Base-by-base conservation (phyloP, 2,329 filamentous ascomycete species). In the Fusarium avenaceum region DNA sequence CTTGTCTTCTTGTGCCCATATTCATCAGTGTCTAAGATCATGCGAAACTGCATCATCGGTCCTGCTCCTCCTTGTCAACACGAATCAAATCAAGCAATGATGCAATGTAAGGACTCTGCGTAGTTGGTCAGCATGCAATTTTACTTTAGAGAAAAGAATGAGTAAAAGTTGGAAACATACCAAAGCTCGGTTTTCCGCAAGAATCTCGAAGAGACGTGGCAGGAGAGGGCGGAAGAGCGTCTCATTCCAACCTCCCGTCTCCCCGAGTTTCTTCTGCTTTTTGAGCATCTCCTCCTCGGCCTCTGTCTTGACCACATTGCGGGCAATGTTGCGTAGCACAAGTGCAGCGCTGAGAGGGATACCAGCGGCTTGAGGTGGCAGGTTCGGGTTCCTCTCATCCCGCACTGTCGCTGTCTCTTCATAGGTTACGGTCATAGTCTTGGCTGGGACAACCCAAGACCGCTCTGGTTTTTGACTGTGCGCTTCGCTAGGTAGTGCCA, bases 341-440 rank as follows among this genome's bases (percentile, higher is more conserved):
- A 95, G 83, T 15, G 91, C 89, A 4, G 91, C 90, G 55, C 90
- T 92, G 8, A 95, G 83, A n/a, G 92, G 91, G 35, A 95, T 89
- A 7, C 92, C 92, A 1, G 90, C 90, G 4, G 92, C 90, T 73
- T 93, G 86, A 4, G 84, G 81, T 7, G 84, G 80, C 10, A 82
- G 83, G 63, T 88, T 86, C 13, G 85, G 84, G 65, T 88, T 87
- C 46, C 84, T 81, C 75, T 88, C 86, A 70, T 89, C 87, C 13
- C 85, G 83, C 33, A 83, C 82, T 38, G 82, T 83, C 44, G 82
- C 77, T 6, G 88, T 90, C 74, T 88, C 84, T 64, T 89, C 85
- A 72, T 82, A 85, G 2, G 81, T 79, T 30, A 90, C 77, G 7
- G 79, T 78, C 77, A 89, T 84, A 7, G 83, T 87, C 75, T 84